phyloP scores from a whole-genome alignment of 192 early-diverging fungal species.

The Umbelopsis sp. region DNA sequence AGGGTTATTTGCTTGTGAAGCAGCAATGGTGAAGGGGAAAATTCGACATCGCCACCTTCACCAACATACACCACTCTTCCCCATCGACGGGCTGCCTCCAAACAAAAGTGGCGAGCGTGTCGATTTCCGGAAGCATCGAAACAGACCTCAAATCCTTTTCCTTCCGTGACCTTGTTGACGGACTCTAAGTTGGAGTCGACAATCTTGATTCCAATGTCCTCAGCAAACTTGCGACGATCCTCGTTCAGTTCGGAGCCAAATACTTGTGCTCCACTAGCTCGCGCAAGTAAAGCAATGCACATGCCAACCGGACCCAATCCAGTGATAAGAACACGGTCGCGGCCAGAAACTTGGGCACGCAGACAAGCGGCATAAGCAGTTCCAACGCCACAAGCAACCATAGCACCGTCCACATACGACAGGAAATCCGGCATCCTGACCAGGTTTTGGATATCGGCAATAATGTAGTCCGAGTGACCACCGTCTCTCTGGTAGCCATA shows the following conservation, averaged over 20 bases:
- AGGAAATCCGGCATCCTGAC: background rate
- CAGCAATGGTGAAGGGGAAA: slow-evolving; percentile 13
- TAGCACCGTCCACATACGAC: slow-evolving; percentile 3
- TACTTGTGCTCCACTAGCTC: slow-evolving; percentile 1
- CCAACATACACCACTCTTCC: slow-evolving; percentile 17
- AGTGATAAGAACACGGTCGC: slow-evolving; percentile 10
- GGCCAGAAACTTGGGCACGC: slow-evolving; percentile 13
- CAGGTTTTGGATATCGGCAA: slow-evolving; percentile 5
- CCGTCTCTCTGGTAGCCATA: slow-evolving; percentile 17
- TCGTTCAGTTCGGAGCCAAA: background rate
- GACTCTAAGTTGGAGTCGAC: background rate
- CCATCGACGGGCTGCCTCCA: slow-evolving; percentile 8
- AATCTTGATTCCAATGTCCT: background rate
- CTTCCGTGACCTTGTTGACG: background rate
- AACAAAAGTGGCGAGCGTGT: slow-evolving; percentile 6
- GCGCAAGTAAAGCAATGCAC: slow-evolving; percentile 1
- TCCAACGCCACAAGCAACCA: slow-evolving; percentile 18
- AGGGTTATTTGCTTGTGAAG: slow-evolving; percentile 14
- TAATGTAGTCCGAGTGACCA: slow-evolving; percentile 11
- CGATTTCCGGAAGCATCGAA: slow-evolving; percentile 15
- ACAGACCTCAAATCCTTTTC: slow-evolving; percentile 15
- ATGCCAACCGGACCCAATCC: slow-evolving; percentile 6
- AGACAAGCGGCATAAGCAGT: slow-evolving; percentile 4
- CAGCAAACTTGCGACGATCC: background rate
- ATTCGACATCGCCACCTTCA: background rate